Evolutionary conservation across 805 yeast species (phyloP).

Genomic region (Teunomyces atbi): DNA sequence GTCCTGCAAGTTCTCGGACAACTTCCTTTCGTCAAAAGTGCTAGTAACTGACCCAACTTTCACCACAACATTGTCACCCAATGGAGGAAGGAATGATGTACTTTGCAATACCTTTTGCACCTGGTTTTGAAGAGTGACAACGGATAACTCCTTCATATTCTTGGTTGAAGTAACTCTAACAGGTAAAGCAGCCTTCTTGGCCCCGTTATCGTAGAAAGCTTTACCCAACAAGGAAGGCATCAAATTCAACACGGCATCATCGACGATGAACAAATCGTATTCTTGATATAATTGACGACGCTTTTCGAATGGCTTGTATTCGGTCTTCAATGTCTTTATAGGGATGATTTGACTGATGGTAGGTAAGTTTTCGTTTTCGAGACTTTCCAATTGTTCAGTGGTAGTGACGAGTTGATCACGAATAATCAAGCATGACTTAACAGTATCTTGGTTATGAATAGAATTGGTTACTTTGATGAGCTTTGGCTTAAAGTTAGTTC

Average conservation of each 20-base stretch:
- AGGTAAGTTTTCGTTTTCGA: constrained; percentile 48
- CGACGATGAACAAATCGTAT: constrained; percentile 78
- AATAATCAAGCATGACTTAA: constrained; percentile 63
- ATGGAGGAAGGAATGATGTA: constrained; percentile 64
- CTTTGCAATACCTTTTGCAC: constrained; percentile 57
- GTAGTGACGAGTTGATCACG: constrained; percentile 56
- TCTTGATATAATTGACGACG: constrained; percentile 69
- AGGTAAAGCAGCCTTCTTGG: constrained; percentile 64
- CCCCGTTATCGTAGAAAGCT: constrained; percentile 56
- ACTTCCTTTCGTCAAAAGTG: constrained; percentile 41
- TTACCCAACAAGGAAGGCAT: constrained; percentile 85
- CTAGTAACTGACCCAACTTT: constrained; percentile 57
- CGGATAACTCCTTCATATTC: constrained; percentile 43
- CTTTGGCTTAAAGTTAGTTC: constrained; percentile 58
- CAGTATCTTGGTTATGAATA: constrained; percentile 32
- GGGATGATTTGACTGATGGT: constrained; percentile 58
- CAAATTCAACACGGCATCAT: constrained; percentile 74
- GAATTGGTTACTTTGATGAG: constrained; percentile 47
- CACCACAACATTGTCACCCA: constrained; percentile 66
- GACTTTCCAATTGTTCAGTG: constrained; percentile 41
- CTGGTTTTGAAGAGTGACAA: constrained; percentile 53
- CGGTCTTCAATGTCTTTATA: constrained; percentile 73
- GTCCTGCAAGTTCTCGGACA: constrained; percentile 59
- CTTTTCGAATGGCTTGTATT: constrained; percentile 85
- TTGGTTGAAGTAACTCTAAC: constrained; percentile 42